phyloP scores from a whole-genome alignment of 805 yeast genomes.

The Kluyveromyces aestuarii region DNA sequence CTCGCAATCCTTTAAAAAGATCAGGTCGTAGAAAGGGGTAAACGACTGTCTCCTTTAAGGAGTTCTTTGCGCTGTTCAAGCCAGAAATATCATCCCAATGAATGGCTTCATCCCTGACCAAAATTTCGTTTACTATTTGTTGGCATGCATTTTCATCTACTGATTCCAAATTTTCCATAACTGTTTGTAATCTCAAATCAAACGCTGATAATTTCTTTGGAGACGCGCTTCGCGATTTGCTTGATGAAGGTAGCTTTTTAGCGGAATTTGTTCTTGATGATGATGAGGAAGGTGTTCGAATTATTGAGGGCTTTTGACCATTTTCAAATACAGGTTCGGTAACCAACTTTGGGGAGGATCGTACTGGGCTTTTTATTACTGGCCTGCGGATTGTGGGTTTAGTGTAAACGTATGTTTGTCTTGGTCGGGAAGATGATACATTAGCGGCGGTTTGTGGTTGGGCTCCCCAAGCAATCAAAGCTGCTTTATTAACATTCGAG shows the following conservation, averaged over 20 bases:
- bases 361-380: conserved; percentile 11
- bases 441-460: conserved; percentile 1
- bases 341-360: conserved; percentile 1
- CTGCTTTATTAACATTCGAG: conserved; percentile 15
- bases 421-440: not conserved
- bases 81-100: conserved; percentile 97
- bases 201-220: conserved; percentile 3
- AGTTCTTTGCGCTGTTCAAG: conserved; percentile 73
- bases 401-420: conserved; percentile 12
- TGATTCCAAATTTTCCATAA: conserved; percentile 39
- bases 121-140: conserved; percentile 81
- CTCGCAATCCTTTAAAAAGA: conserved; percentile 79
- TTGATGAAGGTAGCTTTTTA: not conserved
- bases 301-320: not conserved
- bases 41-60: conserved; percentile 89
- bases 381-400: conserved; percentile 16
- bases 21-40: conserved; percentile 94
- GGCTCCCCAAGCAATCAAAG: conserved; percentile 17
- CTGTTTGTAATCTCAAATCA: conserved; percentile 5
- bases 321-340: conserved; percentile 1
- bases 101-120: conserved; percentile 83
- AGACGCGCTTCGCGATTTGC: not conserved
- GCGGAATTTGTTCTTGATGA: not conserved
- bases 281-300: not conserved
- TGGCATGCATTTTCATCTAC: conserved; percentile 72